Evolutionary conservation across 2,329 filamentous ascomycete species (phyloP).

Genomic region (Cordyceps cicadae): DNA sequence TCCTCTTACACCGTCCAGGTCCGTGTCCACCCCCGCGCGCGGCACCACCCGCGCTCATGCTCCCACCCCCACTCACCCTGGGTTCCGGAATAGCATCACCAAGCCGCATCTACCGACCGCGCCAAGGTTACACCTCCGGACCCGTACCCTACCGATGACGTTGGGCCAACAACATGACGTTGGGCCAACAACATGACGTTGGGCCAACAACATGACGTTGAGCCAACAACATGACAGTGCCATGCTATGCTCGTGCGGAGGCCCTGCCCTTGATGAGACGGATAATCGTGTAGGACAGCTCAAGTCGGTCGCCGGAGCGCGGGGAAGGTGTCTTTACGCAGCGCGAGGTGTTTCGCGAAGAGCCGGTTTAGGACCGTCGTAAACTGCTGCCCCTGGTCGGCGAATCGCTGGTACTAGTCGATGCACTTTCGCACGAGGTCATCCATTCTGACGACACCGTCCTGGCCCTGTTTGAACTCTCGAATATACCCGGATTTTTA

Average conservation of each 20-base stretch:
- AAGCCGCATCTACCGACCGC: neutral
- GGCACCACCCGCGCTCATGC: neutral
- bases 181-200: neutral
- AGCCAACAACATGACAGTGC: conserved; percentile 14
- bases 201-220: no score
- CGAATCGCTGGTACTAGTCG: neutral
- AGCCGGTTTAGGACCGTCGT: neutral
- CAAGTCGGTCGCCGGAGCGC: neutral
- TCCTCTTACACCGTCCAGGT: neutral
- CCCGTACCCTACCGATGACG: no score
- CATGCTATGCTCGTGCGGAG: conserved; percentile 20
- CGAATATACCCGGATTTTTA: neutral
- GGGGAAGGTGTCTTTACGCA: neutral
- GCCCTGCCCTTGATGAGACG: conserved; percentile 16
- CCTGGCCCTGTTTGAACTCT: neutral
- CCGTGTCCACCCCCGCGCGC: neutral
- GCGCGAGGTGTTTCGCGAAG: neutral
- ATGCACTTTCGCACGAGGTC: neutral
- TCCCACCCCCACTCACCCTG: neutral
- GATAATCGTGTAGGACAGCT: neutral
- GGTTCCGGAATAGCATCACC: neutral
- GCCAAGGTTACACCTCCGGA: conserved; percentile 12
- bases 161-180: neutral
- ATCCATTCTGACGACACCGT: neutral
- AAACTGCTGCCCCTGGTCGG: neutral